Base-by-base conservation (phyloP, 2,329 filamentous ascomycete species). In the Davidsoniella neocaledoniae region DNA sequence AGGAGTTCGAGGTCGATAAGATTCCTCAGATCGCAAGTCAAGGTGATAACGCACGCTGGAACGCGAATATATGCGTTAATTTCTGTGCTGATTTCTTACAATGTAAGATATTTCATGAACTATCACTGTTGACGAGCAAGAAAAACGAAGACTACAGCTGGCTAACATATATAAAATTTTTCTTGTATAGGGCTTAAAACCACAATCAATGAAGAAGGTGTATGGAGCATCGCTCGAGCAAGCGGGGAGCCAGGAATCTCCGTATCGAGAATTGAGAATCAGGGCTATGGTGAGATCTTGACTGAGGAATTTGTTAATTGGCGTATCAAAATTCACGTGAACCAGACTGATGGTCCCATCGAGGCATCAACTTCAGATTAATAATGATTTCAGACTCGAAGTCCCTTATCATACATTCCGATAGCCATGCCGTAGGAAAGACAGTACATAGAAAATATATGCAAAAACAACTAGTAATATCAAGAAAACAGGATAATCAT, bases 11-110 rank as follows among this genome's bases (percentile, higher is more conserved):
- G 53, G 95, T 88, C 1, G 77, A 79, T 43, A 72, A 68, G 26
- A 86, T 98, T 49, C 91, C 91, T 0, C 73, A 76, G 2, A 82
- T 76, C 46, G 84, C 93, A 12, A 78, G 81, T 57, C 72, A 76
- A 48, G 64, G 72, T 8, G 79, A 81, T 0, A 76, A 75, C 26
- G 70, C 70, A 2, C 76, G 74, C 43, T 98, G 91, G 91, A 85
- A 96, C 65, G 90, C 86, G 16, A 90, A 95, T 60, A 76, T 83
- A 56, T 95, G 88, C 60, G 91, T 96, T 60, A 94, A 94, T 57
- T 95, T 95, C 65, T 79, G 86, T 1, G 78, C 76, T 1, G 71
- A 67, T 0, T 85, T 96, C 57, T 64, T 96, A 14, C 79, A 81
- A 6, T 93, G 85, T 86, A 63, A 64, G 79, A 64, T 36, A 16